A percentile compares a stretch with the other conserved stretches of the same genome.
These are phyloP conservation scores for Melanogaster broomeanus DNA, from an alignment of 768 basidiomycete genomes.

Conservation along the genomic window DNA sequence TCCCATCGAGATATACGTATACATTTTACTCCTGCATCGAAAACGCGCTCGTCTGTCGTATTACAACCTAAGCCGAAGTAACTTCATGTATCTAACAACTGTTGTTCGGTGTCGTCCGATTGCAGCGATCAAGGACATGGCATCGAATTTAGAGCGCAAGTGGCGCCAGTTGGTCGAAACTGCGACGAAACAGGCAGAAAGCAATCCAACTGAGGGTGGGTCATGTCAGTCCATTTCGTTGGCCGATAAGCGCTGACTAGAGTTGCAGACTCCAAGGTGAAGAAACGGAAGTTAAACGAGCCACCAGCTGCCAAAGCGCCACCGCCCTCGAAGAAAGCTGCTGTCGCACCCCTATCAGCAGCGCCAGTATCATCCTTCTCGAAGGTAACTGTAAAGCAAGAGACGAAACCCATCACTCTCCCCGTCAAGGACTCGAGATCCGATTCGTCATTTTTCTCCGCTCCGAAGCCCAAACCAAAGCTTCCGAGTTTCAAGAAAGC, in stretches of 20 bases:
- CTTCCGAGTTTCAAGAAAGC: constrained; percentile 88
- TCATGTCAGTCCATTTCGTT: constrained; percentile 51
- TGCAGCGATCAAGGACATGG: constrained; percentile 92
- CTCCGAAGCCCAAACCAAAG: constrained; percentile 81
- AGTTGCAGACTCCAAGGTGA: constrained; percentile 53
- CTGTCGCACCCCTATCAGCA: constrained; percentile 35
- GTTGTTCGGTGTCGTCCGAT: constrained; percentile 41
- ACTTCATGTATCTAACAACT: constrained; percentile 68
- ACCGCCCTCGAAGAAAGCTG: constrained; percentile 68
- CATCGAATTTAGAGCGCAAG: constrained; percentile 81
- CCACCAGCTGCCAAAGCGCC: constrained; percentile 44
- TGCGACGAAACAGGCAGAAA: constrained; percentile 46
- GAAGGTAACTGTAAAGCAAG: constrained; percentile 56
- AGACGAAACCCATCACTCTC: constrained; percentile 37
- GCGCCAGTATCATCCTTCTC: constrained; percentile 17
- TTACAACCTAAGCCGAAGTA: constrained; percentile 32
- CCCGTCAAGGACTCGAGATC: constrained; percentile 76
- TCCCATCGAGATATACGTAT: constrained; percentile 32
- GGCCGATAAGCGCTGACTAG: constrained; percentile 25
- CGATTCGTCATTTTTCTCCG: constrained; percentile 87
- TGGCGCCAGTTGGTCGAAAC: constrained; percentile 69
- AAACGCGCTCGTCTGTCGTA: constrained; percentile 33
- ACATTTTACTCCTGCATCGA: constrained; percentile 25
- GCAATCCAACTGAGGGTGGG: constrained; percentile 66
- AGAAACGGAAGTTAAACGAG: constrained; percentile 76